Percentiles rank a stretch among this genome's conserved stretches.
Evolutionary conservation across 208 protist species (phyloP).

Genomic region (Crithidia mellificae): DNA sequence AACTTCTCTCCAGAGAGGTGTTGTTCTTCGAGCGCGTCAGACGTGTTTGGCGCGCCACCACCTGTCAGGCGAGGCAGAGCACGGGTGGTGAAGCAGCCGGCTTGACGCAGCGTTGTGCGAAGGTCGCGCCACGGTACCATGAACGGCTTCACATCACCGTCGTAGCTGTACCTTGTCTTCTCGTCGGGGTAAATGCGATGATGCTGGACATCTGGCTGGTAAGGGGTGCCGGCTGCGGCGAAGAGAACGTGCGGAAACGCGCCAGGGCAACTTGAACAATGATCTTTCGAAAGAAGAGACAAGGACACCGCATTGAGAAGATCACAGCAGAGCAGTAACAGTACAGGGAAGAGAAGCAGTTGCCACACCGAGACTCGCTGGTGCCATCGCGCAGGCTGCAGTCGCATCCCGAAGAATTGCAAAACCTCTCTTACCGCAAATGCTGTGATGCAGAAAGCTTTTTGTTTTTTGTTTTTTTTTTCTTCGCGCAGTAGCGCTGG

Average conservation of each 20-base stretch:
- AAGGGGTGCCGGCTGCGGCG: neutral
- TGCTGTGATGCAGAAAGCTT: too few species aligned
- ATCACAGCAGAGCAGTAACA: neutral
- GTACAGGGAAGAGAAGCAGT: neutral
- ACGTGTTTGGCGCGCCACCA: too few species aligned
- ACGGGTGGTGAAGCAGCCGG: slow-evolving; percentile 23
- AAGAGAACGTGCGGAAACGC: slow-evolving; percentile 15
- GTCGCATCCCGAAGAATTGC: too few species aligned
- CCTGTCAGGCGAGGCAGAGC: slow-evolving; percentile 21
- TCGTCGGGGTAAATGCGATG: slow-evolving; percentile 5
- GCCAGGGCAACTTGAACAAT: too few species aligned
- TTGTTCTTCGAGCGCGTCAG: neutral
- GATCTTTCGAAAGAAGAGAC: too few species aligned
- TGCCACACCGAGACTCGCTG: neutral
- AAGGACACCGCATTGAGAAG: too few species aligned
- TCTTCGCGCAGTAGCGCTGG: too few species aligned
- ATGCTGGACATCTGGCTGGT: neutral
- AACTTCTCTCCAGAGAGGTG: neutral
- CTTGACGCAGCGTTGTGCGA: slow-evolving; percentile 13
- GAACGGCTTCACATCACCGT: slow-evolving; percentile 21
- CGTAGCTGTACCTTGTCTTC: slow-evolving; percentile 6
- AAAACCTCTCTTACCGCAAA: too few species aligned
- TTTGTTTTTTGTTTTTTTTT: too few species aligned
- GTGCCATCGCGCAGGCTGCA: neutral
- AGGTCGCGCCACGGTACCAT: slow-evolving; percentile 27